phyloP scores from a whole-genome alignment of 1,284 basidiomycete species.

The Melanopsichium pennsylvanicum region DNA sequence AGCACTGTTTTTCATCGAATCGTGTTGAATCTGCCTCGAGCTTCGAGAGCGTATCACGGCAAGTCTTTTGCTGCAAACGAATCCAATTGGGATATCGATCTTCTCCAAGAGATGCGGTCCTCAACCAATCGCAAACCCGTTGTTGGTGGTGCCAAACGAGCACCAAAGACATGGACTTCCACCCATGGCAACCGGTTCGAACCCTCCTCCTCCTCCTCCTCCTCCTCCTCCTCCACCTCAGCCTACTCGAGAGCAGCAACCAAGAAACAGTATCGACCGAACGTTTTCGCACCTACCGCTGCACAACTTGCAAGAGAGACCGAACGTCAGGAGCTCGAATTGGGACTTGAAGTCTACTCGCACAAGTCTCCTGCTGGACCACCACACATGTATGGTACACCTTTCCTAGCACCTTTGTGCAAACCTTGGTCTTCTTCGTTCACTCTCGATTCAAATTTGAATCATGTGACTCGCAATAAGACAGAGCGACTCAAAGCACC shows the following conservation, averaged over 20 bases:
- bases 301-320: slow-evolving; percentile 15
- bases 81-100: slow-evolving; percentile 5
- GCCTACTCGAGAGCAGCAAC: not conserved
- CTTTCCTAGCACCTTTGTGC: slow-evolving; percentile 11
- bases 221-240: not conserved
- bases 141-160: not conserved
- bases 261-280: too few species aligned
- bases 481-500: slow-evolving; percentile 15
- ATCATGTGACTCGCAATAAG: not conserved
- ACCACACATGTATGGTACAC: slow-evolving; percentile 1
- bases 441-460: not conserved
- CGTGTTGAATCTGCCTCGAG: not conserved
- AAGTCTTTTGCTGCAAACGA: not conserved
- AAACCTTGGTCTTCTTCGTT: slow-evolving; percentile 7
- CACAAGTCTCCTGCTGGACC: slow-evolving; percentile 20
- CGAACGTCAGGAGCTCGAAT: slow-evolving; percentile 18
- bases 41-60: not conserved
- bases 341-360: slow-evolving; percentile 15
- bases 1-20: too few species aligned
- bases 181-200: slow-evolving; percentile 4
- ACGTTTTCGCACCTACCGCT: not conserved
- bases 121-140: not conserved
- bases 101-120: slow-evolving; percentile 21
- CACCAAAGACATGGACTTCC: slow-evolving; percentile 41
- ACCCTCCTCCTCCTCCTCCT: not conserved